Conservation (phyloP, 805 yeast species). For the Tetrapisispora phaffii region DNA sequence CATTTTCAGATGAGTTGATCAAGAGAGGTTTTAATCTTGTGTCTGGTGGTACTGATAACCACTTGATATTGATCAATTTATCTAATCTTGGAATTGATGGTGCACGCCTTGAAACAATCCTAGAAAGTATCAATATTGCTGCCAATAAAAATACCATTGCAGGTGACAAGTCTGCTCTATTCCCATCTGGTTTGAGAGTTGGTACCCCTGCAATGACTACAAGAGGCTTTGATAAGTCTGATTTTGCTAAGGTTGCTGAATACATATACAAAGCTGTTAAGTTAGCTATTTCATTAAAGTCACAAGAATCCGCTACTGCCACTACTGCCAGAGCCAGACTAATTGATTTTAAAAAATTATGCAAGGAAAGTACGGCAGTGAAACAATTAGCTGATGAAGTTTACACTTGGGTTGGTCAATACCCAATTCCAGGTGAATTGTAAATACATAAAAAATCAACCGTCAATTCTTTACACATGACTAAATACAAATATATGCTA, state of each 20-base stretch:
- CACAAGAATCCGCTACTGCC: constrained; percentile 46
- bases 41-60: constrained; percentile 91
- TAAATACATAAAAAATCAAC: constrained; percentile 5
- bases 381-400: constrained; percentile 56
- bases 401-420: constrained; percentile 58
- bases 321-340: constrained; percentile 54
- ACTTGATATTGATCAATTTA: constrained; percentile 76
- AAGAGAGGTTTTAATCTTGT: constrained; percentile 65
- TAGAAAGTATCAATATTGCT: constrained; percentile 86
- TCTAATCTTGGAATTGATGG: constrained; percentile 77
- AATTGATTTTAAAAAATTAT: constrained; percentile 61
- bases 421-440: constrained; percentile 83
- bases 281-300: constrained; percentile 52
- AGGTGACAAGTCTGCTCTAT: constrained; percentile 89
- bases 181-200: constrained; percentile 92
- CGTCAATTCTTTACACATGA: neutral
- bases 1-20: constrained; percentile 59
- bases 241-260: constrained; percentile 70
- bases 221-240: constrained; percentile 74
- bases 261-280: constrained; percentile 74
- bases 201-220: constrained; percentile 99
- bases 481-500: neutral
- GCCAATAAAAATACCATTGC: constrained; percentile 94
- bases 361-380: constrained; percentile 53
- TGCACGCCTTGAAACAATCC: constrained; percentile 85